phyloP scores from a whole-genome alignment of 345 rosid genomes.

The Ceriops tagal region DNA sequence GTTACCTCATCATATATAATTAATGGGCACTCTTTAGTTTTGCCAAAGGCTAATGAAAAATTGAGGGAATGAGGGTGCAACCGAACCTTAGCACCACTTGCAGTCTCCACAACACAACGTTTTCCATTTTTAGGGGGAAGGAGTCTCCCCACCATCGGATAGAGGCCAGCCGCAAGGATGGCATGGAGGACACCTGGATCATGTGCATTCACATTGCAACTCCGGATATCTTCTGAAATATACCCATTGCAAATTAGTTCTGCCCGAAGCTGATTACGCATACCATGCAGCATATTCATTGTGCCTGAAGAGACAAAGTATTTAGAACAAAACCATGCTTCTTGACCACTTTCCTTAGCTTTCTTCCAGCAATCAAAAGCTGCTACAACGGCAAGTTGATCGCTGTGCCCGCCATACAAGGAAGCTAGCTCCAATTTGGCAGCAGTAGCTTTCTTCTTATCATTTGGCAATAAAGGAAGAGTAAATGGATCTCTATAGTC shows the following conservation, averaged over 20 bases:
- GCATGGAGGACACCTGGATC: slow-evolving; percentile 77
- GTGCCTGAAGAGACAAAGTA: slow-evolving; percentile 67
- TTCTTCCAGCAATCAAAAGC: slow-evolving; percentile 90
- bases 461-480: slow-evolving; percentile 67
- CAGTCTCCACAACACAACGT: slow-evolving; percentile 58
- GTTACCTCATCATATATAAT: slow-evolving; percentile 77
- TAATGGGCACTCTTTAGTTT: slow-evolving; percentile 45
- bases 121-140: slow-evolving; percentile 46
- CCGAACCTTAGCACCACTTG: slow-evolving; percentile 64
- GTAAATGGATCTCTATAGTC: slow-evolving; percentile 86
- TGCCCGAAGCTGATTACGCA: slow-evolving; percentile 76
- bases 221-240: slow-evolving; percentile 53
- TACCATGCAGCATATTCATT: slow-evolving; percentile 73
- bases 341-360: slow-evolving; percentile 63
- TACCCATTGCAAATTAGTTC: slow-evolving; percentile 65
- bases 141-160: slow-evolving; percentile 79
- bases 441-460: slow-evolving; percentile 67
- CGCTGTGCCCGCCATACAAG: slow-evolving; percentile 79
- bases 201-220: slow-evolving; percentile 59
- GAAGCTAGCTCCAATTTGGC: slow-evolving; percentile 79
- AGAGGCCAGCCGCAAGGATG: slow-evolving; percentile 80
- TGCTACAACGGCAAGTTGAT: slow-evolving; percentile 85
- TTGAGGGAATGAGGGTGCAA: slow-evolving; percentile 65
- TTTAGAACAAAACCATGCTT: slow-evolving; percentile 61
- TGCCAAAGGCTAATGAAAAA: slow-evolving; percentile 40